Evolutionary conservation across 495 filamentous ascomycete genomes (phyloP).

Genomic region (Penicillium cataractarum): DNA sequence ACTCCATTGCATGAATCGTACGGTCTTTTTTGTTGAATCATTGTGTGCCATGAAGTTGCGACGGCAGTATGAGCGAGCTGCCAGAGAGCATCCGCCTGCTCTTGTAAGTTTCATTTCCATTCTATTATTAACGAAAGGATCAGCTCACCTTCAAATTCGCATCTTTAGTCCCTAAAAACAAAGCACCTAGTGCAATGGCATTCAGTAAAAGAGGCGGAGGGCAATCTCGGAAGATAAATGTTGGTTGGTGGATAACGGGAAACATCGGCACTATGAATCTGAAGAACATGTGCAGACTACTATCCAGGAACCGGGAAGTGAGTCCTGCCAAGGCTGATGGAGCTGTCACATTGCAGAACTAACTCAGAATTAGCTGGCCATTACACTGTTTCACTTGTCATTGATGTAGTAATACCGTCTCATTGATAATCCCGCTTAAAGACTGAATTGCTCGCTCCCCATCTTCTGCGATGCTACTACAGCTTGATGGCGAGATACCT

Average conservation of each 20-base stretch:
- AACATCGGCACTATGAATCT: background rate
- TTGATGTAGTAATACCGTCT: background rate
- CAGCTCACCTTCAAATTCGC: background rate
- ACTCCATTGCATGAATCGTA: constrained; percentile 27
- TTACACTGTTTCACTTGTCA: background rate
- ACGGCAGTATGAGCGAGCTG: constrained; percentile 24
- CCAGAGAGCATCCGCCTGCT: constrained; percentile 15
- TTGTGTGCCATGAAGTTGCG: constrained; percentile 23
- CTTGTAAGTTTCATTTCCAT: background rate
- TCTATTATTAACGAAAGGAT: background rate
- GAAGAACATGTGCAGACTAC: constrained; percentile 6
- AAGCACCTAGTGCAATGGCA: background rate
- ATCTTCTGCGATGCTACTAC: background rate
- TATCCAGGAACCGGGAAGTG: constrained; percentile 2
- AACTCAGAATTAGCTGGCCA: background rate
- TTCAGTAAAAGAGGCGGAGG: background rate
- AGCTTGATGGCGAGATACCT: background rate
- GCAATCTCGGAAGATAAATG: background rate
- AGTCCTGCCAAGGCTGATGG: constrained; percentile 4
- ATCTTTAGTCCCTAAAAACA: background rate
- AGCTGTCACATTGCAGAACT: background rate
- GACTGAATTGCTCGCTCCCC: background rate
- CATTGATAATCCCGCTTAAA: background rate
- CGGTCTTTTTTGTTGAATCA: constrained; percentile 19
- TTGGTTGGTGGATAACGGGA: background rate